phyloP scores from a whole-genome alignment of 1,284 basidiomycete species.

The Coniferiporia sulphurascens region DNA sequence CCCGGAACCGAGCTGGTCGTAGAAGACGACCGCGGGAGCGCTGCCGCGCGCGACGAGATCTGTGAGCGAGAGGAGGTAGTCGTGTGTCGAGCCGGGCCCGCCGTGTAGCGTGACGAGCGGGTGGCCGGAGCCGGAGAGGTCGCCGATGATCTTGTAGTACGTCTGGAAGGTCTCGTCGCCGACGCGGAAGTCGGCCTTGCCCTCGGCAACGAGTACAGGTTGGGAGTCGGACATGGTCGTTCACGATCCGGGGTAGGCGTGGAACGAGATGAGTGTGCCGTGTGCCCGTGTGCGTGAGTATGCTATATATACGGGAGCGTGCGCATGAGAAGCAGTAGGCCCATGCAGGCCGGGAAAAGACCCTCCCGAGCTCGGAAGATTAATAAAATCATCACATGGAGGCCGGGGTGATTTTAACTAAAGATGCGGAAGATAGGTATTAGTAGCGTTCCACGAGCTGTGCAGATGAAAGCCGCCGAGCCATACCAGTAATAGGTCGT shows the following conservation, averaged over 20 bases:
- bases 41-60: constrained; percentile 28
- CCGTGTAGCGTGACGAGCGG: constrained; percentile 44
- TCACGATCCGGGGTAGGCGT: background rate
- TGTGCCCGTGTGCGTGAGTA: too few species aligned
- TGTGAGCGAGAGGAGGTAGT: constrained; percentile 34
- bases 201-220: constrained; percentile 21
- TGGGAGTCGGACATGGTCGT: background rate
- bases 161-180: constrained; percentile 36
- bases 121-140: constrained; percentile 27
- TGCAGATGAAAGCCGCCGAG: too few species aligned
- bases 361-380: too few species aligned
- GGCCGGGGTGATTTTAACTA: too few species aligned
- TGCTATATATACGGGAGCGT: too few species aligned
- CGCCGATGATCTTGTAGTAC: constrained; percentile 41
- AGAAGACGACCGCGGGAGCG: constrained; percentile 43
- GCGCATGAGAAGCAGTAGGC: too few species aligned
- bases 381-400: too few species aligned
- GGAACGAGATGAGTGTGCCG: background rate
- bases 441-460: too few species aligned
- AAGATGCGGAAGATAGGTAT: too few species aligned
- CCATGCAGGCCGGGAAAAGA: too few species aligned
- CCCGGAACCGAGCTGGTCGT: constrained; percentile 46
- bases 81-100: constrained; percentile 37
- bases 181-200: constrained; percentile 26
- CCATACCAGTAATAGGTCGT: too few species aligned